Percentiles rank a stretch among this genome's conserved stretches.
phyloP scores from a whole-genome alignment of 805 yeast genomes.

The Schwanniomyces occidentalis region DNA sequence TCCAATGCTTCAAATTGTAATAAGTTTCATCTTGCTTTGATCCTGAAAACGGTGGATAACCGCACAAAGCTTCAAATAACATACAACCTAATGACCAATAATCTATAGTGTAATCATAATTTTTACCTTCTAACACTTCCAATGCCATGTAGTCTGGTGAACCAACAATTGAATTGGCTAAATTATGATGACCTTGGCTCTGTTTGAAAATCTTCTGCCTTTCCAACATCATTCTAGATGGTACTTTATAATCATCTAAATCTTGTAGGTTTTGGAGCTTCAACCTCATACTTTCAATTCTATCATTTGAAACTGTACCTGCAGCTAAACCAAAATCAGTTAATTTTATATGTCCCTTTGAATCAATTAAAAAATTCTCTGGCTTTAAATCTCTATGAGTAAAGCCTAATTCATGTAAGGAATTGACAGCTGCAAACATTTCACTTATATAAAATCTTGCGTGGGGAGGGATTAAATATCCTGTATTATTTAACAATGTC shows the following conservation, averaged over 20 bases:
- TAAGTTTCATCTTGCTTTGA: conserved; percentile 93
- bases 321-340: conserved; percentile 98
- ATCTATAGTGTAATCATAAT: conserved; percentile 94
- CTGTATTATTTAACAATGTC: conserved; percentile 89
- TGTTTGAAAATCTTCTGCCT: conserved; percentile 84
- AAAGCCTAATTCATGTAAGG: conserved; percentile 91
- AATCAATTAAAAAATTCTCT: conserved; percentile 86
- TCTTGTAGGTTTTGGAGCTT: conserved; percentile 70
- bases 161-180: conserved; percentile 95
- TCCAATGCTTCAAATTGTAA: conserved; percentile 91
- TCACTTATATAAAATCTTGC: conserved; percentile 94
- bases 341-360: conserved; percentile 86
- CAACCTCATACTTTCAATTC: conserved; percentile 89
- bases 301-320: conserved; percentile 88
- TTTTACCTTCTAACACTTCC: conserved; percentile 91
- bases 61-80: conserved; percentile 92
- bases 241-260: conserved; percentile 56
- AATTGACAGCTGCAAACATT: conserved; percentile 94
- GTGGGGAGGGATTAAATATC: conserved; percentile 89
- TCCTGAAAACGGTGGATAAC: conserved; percentile 97
- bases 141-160: conserved; percentile 99
- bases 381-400: conserved; percentile 98
- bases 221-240: conserved; percentile 76
- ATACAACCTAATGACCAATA: conserved; percentile 99
- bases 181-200: conserved; percentile 77